Conservation (phyloP, 805 yeast species). For the Candida anglica region DNA sequence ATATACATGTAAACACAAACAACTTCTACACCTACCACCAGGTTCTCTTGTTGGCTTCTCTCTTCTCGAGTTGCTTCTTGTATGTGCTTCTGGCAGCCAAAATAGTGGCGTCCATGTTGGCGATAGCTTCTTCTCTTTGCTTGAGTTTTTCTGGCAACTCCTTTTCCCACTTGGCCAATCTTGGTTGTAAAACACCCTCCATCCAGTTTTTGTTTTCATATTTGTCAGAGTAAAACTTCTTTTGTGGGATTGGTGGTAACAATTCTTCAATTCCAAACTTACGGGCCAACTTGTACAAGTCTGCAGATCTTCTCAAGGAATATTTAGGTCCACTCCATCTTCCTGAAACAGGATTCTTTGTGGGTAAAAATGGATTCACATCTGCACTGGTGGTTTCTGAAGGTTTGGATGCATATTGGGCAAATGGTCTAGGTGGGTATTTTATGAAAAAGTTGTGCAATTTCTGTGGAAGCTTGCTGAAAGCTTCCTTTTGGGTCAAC, state of each 20-base stretch:
- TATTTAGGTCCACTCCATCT: constrained; percentile 71
- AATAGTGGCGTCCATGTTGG: constrained; percentile 61
- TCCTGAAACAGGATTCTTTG: constrained; percentile 79
- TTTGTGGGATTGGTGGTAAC: constrained; percentile 64
- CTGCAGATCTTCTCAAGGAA: constrained; percentile 80
- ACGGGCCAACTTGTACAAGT: constrained; percentile 75
- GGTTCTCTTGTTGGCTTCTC: constrained; percentile 28
- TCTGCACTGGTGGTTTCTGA: constrained; percentile 61
- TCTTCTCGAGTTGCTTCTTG: constrained; percentile 36
- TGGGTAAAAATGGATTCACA: constrained; percentile 85
- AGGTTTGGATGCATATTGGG: constrained; percentile 60
- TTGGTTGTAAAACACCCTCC: constrained; percentile 74
- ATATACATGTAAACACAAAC: constrained; percentile 5
- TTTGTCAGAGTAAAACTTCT: constrained; percentile 76
- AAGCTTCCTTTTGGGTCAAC: constrained; percentile 40
- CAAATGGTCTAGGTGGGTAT: constrained; percentile 83
- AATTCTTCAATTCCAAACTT: constrained; percentile 76
- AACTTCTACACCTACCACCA: constrained; percentile 25
- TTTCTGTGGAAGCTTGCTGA: constrained; percentile 61
- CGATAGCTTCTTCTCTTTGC: constrained; percentile 63
- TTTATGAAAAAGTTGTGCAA: constrained; percentile 72
- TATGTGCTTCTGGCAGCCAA: constrained; percentile 53
- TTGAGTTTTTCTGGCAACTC: constrained; percentile 53
- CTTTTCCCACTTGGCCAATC: constrained; percentile 80
- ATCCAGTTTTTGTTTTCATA: constrained; percentile 64